Percentiles rank a stretch among this genome's conserved stretches.
Evolutionary conservation across 2,329 filamentous ascomycete genomes (phyloP).

Genomic region (Stagonosporopsis chrysanthemi): DNA sequence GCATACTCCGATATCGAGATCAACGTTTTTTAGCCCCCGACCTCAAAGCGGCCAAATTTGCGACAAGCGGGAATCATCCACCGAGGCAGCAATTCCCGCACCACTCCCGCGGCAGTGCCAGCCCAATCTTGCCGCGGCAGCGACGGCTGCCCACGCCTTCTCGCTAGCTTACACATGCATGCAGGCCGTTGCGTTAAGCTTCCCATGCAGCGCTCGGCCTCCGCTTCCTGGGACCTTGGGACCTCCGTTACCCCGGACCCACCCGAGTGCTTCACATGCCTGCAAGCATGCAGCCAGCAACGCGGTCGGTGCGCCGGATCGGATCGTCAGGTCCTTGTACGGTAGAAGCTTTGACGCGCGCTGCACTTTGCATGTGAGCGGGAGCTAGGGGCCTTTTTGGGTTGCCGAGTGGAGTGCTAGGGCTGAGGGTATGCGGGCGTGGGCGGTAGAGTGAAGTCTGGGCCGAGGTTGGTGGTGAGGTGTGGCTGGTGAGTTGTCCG

Average conservation of each 20-base stretch:
- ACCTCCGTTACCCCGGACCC: conserved; percentile 23
- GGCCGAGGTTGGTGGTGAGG: conserved; percentile 12
- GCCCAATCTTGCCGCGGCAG: conserved; percentile 2
- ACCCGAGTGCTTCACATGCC: conserved; percentile 23
- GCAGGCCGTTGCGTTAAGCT: background rate
- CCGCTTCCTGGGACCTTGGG: too few species aligned
- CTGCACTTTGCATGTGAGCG: background rate
- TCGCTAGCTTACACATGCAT: conserved; percentile 3
- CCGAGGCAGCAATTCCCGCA: background rate
- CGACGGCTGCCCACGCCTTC: too few species aligned
- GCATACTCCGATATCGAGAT: background rate
- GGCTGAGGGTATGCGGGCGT: background rate
- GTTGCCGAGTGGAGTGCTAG: conserved; percentile 2
- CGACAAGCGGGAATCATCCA: background rate
- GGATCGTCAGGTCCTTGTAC: conserved; percentile 13
- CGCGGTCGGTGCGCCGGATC: conserved; percentile 19
- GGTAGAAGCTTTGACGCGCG: conserved; percentile 1
- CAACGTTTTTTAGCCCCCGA: conserved; percentile 1
- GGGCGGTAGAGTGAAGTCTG: background rate
- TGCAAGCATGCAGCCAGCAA: background rate
- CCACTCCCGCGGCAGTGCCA: background rate
- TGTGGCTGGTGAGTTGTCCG: conserved; percentile 14
- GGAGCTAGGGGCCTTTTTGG: background rate
- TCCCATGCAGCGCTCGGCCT: background rate
- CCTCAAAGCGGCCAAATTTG: conserved; percentile 5